Conservation (phyloP, 2,329 filamentous ascomycete genomes). For the Aspergillus sp. region DNA sequence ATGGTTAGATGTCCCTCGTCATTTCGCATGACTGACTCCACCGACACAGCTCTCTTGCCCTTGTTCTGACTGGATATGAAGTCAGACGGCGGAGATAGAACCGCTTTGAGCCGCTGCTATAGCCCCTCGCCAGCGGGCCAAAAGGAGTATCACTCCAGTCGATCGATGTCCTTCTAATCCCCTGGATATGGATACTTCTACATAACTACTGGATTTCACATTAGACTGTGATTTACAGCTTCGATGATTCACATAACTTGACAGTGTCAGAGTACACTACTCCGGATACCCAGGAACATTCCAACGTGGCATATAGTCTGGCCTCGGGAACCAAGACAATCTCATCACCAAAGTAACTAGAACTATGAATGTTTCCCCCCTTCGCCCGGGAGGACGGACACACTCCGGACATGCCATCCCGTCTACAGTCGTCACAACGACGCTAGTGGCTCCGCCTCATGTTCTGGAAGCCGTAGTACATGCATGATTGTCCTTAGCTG, state of each 20-base stretch:
- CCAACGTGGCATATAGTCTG: not conserved
- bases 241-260: too few relatives aligned
- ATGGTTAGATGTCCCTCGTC: too few relatives aligned
- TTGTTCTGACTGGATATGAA: not conserved
- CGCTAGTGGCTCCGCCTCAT: not conserved
- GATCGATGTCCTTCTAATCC: not conserved
- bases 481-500: too few relatives aligned
- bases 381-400: not conserved
- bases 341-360: not conserved
- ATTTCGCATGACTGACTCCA: too few relatives aligned
- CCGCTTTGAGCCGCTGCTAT: not conserved
- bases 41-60: not conserved
- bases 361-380: not conserved
- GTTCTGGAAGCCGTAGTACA: not conserved
- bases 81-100: not conserved
- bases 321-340: not conserved
- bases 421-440: not conserved
- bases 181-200: not conserved
- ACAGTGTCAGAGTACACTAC: too few relatives aligned
- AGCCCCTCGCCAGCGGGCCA: conserved; percentile 4
- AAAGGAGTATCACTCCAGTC: conserved; percentile 4
- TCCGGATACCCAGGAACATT: not conserved
- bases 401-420: not conserved
- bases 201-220: too few relatives aligned
- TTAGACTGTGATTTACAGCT: too few relatives aligned